Evolutionary conservation across 805 yeast genomes (phyloP), one percentile per base, ranked within the genome.

Genomic region (Pichia rugopelliculosa): DNA sequence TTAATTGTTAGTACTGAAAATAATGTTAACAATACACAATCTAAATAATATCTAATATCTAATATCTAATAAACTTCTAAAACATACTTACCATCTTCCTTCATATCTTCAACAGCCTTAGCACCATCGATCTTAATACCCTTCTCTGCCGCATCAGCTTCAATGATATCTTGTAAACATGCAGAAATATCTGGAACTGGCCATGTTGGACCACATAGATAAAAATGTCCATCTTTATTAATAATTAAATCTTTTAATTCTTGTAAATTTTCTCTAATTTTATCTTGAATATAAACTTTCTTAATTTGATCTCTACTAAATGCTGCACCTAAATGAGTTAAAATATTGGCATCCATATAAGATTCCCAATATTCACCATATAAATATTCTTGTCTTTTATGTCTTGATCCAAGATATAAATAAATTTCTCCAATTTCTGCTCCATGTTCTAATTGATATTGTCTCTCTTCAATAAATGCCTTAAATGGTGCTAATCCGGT

Each of bases 311-410:
- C 98, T 77, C 98, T 87, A 18, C 96, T 88, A 75, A 91, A 91
- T 4, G 98, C 98, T 30, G 97, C 97, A 59, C 98, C 98, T 53
- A 91, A 82, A 60, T 88, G 95, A 15, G 98, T 91, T 64, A 91
- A 76, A 47, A 91, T 69, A 47, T 96, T 96, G 4, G 96, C 96
- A 60, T 82, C 89, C 69, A 84, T 80, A 69, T 87, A 89, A 30
- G 96, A 96, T 72, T 91, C 98, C 95, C 96, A 91, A 56, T 89
- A 74, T 70, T 91, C 98, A 64, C 98, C 98, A 61, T 91, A 89
- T 61, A 91, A 76, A 61, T 91, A 91, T 70, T 91, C 98, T 69
- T 91, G 95, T 66, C 86, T 83, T 72, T 83, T 86, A 70, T 91
- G 97, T 72, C 98, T 85, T 41, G 97, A 87, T 56, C 98, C 98